phyloP scores from a whole-genome alignment of 768 basidiomycete species.

The Pleurotus ostreatus region DNA sequence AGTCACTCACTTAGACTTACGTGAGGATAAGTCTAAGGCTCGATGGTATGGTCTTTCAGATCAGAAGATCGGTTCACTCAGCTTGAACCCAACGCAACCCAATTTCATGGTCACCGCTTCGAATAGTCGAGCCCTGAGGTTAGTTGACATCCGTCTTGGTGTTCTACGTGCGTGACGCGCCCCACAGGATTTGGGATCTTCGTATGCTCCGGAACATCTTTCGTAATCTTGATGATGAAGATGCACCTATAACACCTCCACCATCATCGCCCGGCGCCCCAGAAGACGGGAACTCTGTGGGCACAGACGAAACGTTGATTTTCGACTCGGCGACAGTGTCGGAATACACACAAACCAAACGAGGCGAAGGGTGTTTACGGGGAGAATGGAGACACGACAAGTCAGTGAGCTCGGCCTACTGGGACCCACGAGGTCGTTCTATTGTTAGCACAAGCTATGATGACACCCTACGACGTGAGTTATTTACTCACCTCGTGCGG shows the following conservation, averaged over 20 bases:
- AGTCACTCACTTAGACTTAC: constrained; percentile 71
- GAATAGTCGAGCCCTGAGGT: constrained; percentile 72
- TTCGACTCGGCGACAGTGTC: constrained; percentile 41
- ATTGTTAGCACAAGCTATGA: constrained; percentile 87
- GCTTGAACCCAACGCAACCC: constrained; percentile 69
- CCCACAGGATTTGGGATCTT: constrained; percentile 71
- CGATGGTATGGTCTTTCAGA: constrained; percentile 64
- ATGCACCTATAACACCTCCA: constrained; percentile 20
- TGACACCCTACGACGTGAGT: constrained; percentile 67
- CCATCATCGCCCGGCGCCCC: constrained; percentile 22
- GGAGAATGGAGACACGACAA: constrained; percentile 69
- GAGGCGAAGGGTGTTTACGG: constrained; percentile 53
- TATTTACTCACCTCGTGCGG: background rate
- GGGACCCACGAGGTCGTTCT: constrained; percentile 76
- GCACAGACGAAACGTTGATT: constrained; percentile 17
- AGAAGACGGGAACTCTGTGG: constrained; percentile 5
- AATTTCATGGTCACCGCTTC: constrained; percentile 71
- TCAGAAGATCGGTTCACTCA: constrained; percentile 75
- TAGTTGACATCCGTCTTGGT: constrained; percentile 14
- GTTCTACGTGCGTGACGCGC: background rate
- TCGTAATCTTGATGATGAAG: constrained; percentile 24
- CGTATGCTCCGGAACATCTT: constrained; percentile 55
- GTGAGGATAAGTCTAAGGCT: constrained; percentile 52
- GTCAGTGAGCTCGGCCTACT: constrained; percentile 79
- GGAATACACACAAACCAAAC: constrained; percentile 44